Base-by-base conservation (phyloP, 208 protist species). In the Acanthamoeba divionensis region DNA sequence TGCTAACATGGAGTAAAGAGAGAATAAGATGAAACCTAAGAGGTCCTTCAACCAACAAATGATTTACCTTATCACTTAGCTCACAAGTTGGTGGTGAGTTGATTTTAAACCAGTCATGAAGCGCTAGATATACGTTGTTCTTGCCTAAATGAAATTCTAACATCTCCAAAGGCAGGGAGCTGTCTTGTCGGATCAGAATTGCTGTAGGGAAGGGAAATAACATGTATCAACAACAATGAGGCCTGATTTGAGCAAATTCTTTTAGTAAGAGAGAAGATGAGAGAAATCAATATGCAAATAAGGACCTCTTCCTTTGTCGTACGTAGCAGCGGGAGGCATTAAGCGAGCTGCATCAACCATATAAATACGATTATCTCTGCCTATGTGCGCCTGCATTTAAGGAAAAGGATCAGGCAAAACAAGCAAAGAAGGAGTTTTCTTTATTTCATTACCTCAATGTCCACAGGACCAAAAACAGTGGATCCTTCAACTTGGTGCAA, bases 271-370 rank as follows among this genome's bases (percentile, higher is more conserved):
- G n/a, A n/a, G n/a, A n/a, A n/a, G n/a, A n/a, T n/a, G n/a, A n/a
- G 36, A 41, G 36, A 41, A 41, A 41, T 41, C 5, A 41, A 41
- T 41, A 41, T 41, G 36, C 36, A 41, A n/a, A 41, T 41, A 41
- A 41, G 36, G n/a, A 80, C 69, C 69, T 80, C 62, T 83, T 47
- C 73, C 73, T 38, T 54, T 24, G 29, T 83, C 73, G 29, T 65
- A 83, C 9, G 31, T 31, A 12, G 79, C 79, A 31, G 79, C 41
- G 7, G 79, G 79, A 0, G 79, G 79, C 79, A 88, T 88, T 24
- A 88, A 47, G 13, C 79, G 50, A 10, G 79, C 79, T 31, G 33
- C 55, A 66, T 88, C 79, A 4, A 88, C 79, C 12, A 88, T 47
- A 47, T 88, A 88, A 15, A 69, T 38, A 15, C 79, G 52, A 2